phyloP scores from a whole-genome alignment of 2,329 filamentous ascomycete species.

The Diaporthe helianthi region DNA sequence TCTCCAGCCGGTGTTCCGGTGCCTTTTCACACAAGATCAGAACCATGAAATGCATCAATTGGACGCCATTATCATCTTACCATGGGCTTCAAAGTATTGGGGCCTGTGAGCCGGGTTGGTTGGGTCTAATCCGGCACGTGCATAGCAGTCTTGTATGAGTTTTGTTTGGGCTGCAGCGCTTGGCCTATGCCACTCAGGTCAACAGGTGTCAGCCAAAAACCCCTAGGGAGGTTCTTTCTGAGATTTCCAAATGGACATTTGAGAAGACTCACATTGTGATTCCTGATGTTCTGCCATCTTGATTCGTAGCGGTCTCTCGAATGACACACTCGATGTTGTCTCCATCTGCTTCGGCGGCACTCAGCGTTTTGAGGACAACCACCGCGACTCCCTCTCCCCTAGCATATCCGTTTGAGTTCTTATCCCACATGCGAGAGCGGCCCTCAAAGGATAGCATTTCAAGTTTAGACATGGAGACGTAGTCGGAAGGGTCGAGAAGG shows the following conservation, averaged over 20 bases:
- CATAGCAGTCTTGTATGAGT: constrained; percentile 49
- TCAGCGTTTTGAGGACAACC: neutral
- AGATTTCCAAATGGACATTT: neutral
- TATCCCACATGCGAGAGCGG: constrained; percentile 19
- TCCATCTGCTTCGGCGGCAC: neutral
- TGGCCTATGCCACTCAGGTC: too few species aligned
- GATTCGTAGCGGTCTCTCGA: neutral
- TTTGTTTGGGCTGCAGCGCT: constrained; percentile 47
- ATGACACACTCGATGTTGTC: neutral
- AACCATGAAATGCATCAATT: too few species aligned
- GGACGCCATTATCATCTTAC: too few species aligned
- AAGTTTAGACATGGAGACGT: constrained; percentile 26
- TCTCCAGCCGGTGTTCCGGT: constrained; percentile 36
- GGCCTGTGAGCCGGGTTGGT: constrained; percentile 39
- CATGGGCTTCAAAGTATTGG: constrained; percentile 51
- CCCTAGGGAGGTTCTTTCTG: too few species aligned
- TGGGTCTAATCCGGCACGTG: constrained; percentile 46
- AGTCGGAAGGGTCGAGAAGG: constrained; percentile 38
- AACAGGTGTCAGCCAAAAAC: constrained; percentile 36
- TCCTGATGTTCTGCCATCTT: neutral
- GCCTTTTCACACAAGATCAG: constrained; percentile 29
- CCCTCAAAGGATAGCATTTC: neutral
- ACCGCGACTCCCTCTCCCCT: neutral
- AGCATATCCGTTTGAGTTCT: neutral
- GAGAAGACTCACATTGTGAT: neutral